Percentiles rank a stretch among this genome's conserved stretches.
Evolutionary conservation across 2,329 filamentous ascomycete genomes (phyloP).

Genomic region (Aureobasidium musti): DNA sequence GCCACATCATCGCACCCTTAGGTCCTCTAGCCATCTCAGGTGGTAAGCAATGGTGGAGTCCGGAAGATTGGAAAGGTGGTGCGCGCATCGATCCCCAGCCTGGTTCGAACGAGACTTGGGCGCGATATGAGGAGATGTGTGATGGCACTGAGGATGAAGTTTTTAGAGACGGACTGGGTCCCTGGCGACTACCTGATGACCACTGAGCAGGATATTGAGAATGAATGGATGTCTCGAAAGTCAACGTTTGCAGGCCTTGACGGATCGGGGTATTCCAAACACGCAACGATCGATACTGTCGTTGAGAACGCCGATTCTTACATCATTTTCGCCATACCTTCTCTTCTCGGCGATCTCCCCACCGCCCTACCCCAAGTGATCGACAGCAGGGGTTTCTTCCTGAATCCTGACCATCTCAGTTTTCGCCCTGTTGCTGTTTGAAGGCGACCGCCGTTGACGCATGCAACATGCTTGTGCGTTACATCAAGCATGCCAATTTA

Average conservation of each 20-base stretch:
- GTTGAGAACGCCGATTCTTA: background rate
- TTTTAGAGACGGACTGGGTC: constrained; percentile 14
- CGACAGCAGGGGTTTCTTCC: background rate
- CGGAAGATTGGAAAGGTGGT: constrained; percentile 9
- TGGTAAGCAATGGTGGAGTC: constrained; percentile 35
- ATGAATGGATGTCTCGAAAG: background rate
- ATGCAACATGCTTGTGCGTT: constrained; percentile 11
- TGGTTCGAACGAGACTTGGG: constrained; percentile 35
- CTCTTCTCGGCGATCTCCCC: background rate
- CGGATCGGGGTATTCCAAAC: too few species aligned
- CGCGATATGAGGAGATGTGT: constrained; percentile 18
- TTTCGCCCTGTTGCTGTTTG: background rate
- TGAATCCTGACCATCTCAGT: background rate
- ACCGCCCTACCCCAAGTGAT: constrained; percentile 14
- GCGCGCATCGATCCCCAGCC: constrained; percentile 32
- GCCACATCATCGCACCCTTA: constrained; percentile 27
- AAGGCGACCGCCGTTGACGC: constrained; percentile 25
- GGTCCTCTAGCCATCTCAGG: constrained; percentile 42
- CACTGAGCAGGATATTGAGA: background rate
- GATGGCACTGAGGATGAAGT: constrained; percentile 2
- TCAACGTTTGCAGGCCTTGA: background rate
- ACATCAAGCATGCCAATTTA: constrained; percentile 27
- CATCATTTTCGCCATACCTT: constrained; percentile 6
- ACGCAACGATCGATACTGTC: background rate
- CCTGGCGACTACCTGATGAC: constrained; percentile 18